Evolutionary conservation across 148 eudicot species (phyloP).

Genomic region (Camellia lanceoleosa): DNA sequence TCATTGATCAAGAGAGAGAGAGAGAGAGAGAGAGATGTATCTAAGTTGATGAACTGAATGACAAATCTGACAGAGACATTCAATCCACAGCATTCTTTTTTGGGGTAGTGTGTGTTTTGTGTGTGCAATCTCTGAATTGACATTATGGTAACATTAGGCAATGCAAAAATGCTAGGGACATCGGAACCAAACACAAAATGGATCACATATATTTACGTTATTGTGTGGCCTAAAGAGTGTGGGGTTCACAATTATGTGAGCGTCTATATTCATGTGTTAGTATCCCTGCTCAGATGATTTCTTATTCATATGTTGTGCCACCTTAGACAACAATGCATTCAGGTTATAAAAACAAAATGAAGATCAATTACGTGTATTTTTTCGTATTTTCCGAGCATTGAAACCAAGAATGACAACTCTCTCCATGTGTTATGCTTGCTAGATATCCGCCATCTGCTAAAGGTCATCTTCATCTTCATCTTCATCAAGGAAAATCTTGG

Average conservation of each 20-base stretch:
- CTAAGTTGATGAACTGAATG: not conserved
- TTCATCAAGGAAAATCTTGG: conserved; percentile 31
- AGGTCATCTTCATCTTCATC: not conserved
- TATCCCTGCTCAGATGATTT: too few relatives aligned
- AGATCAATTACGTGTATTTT: not conserved
- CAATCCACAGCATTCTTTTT: not conserved
- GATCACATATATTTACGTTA: too few relatives aligned
- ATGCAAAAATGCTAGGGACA: too few relatives aligned
- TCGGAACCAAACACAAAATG: too few relatives aligned
- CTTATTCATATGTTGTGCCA: too few relatives aligned
- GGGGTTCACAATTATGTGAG: too few relatives aligned
- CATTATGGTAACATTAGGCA: not conserved
- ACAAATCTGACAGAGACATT: not conserved
- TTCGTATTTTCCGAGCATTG: not conserved
- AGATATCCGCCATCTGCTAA: not conserved
- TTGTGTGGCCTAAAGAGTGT: too few relatives aligned
- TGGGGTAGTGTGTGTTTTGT: not conserved
- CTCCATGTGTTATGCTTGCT: not conserved
- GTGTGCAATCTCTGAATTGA: not conserved
- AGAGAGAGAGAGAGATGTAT: not conserved
- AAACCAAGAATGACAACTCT: not conserved
- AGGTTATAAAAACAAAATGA: not conserved
- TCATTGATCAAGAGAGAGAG: not conserved
- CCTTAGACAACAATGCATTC: not conserved
- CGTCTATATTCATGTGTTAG: too few relatives aligned